Percentiles rank a stretch among this genome's conserved stretches.
These are phyloP conservation scores for Tetrahymena malaccensis DNA, from an alignment of 73 alveolate genomes.

Conservation along the genomic window DNA sequence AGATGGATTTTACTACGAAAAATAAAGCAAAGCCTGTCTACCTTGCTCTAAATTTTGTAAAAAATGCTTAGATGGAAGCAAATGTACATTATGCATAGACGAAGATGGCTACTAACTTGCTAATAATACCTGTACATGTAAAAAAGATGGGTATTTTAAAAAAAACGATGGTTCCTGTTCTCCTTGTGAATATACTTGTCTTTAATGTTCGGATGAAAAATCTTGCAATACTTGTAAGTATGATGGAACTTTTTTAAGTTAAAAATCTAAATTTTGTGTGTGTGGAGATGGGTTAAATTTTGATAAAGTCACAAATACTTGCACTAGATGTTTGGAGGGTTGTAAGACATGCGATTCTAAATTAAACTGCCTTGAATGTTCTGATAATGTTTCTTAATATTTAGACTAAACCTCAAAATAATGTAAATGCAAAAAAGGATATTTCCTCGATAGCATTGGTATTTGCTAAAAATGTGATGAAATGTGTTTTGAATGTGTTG, in stretches of 20 bases:
- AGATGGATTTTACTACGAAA: neutral
- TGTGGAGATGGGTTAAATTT: neutral
- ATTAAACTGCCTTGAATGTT: neutral
- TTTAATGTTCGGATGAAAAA: neutral
- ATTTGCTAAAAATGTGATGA: neutral
- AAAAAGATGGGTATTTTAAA: neutral
- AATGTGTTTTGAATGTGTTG: neutral
- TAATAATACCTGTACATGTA: neutral
- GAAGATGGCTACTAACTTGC: neutral
- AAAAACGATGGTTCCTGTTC: neutral
- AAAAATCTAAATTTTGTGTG: neutral
- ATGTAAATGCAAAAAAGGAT: neutral
- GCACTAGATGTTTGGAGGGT: neutral
- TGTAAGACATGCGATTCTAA: neutral
- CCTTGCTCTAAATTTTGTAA: neutral
- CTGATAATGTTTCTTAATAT: neutral
- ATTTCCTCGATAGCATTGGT: neutral
- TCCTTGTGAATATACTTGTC: neutral
- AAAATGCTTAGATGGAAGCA: neutral
- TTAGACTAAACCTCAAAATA: neutral
- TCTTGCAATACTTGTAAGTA: neutral
- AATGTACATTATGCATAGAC: neutral
- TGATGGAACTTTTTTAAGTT: neutral
- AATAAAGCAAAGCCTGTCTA: neutral
- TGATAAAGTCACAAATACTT: neutral